Base-by-base conservation (phyloP, 2,329 filamentous ascomycete genomes). In the Aspergillus sp. region DNA sequence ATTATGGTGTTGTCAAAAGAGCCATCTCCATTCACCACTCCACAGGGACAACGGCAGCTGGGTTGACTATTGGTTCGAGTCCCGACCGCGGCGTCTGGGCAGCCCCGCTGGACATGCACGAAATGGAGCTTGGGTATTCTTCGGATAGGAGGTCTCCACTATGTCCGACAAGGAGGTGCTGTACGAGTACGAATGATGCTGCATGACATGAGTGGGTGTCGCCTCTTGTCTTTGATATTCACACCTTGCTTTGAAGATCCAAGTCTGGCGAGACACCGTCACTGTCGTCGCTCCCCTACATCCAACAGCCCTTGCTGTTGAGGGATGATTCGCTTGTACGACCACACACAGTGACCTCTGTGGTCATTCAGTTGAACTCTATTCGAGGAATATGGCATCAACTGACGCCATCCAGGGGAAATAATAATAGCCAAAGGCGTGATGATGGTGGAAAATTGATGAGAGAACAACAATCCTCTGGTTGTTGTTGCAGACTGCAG, bases 71-170 rank as follows among this genome's bases (percentile, higher is more conserved):
- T 48, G 46, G 46, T 13, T n/a, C 43, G 38, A 51, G 49, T 38
- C 50, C 51, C 46, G 50, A 49, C 42, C 51, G 32, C 43, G 40
- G 54, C 40, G 55, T 54, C 49, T 55, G 31, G 50, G 57, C 53
- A 44, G 38, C 52, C 53, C 57, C 55, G 44, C 53, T 45, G 57
- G 17, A 17, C 43, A 42, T 38, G 44, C 17, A 38, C 16, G 42
- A 7, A 42, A 42, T 42, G 46, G 21, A 48, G 34, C 34, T 48
- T 41, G 46, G 34, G 16, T 9, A 41, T 36, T 41, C 40, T 42
- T 42, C 21, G 32, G 46, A 48, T 20, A 48, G 36, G 46, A 36
- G 36, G 34, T 48, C 32, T 41, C 31, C 46, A 48, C 19, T 6
- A 42, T 4, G 40, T n/a, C 11, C 7, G 25, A 29, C 25, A 29